Base-by-base conservation (phyloP, 2,329 filamentous ascomycete species). In the Berkeleyomyces rouxiae region DNA sequence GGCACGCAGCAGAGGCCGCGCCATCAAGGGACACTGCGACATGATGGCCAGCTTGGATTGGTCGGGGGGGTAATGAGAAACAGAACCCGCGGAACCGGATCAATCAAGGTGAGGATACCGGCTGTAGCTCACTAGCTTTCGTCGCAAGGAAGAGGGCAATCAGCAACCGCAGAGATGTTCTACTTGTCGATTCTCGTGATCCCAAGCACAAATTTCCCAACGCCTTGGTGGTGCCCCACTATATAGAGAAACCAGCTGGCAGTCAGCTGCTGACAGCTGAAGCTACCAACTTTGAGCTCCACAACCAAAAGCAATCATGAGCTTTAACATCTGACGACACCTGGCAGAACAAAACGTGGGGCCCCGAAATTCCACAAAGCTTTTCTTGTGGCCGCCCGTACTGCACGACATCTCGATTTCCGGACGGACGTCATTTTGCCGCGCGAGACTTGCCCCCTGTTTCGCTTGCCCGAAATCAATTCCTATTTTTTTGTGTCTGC, bases 11-110 rank as follows among this genome's bases (percentile, higher is more conserved):
- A 84, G 73, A 66, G 82, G 81, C 73, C 81, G 74, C 64, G 75
- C 75, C 70, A 79, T 79, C 75, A 79, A 81, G 71, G 80, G 79
- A 71, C 80, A 82, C 72, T 76, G 76, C 71, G 82, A 80, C 82
- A 85, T 85, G 69, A 66, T 70, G 5, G 11, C 7, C 13, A 13
- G 33, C n/a, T 55, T 23, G 33, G 33, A 3, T 13, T 36, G 31
- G 51, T 36, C 51, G 13, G 7, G 47, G n/a, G 47, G 31, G 16
- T 2, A n/a, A 37, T 3, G 7, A 10, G 13, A 10, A 13, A 3
- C n/a, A 9, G 0, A 23, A 49, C 10, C 31, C 46, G 46, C 7
- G 46, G n/a, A 11, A 13, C 51, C 51, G 51, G 51, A 11, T 36
- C 51, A 37, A 55, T 55, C 51, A 36, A 13, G 37, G 51, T 36